A percentile compares a stretch with the other conserved stretches of the same genome.
phyloP scores from a whole-genome alignment of 2,329 filamentous ascomycete species.

The Xylariaceae sp. region DNA sequence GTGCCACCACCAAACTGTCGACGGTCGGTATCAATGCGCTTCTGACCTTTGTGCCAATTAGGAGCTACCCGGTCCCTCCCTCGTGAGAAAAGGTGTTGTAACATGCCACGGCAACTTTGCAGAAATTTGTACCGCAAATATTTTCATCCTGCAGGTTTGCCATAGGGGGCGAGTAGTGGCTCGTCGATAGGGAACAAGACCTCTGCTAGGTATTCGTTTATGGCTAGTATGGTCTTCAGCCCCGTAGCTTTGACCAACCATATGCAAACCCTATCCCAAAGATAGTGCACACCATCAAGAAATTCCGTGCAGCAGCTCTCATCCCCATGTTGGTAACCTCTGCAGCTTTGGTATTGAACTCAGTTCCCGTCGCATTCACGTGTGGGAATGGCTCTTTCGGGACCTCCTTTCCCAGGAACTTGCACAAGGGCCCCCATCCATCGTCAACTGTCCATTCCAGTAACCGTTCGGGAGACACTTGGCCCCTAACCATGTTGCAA shows the following conservation, averaged over 20 bases:
- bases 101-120: too few species aligned
- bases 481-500: slow-evolving; percentile 42
- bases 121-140: too few species aligned
- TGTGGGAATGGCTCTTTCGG: slow-evolving; percentile 5
- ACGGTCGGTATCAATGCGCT: too few species aligned
- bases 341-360: neutral
- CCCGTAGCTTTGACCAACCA: neutral
- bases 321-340: neutral
- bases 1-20: too few species aligned
- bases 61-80: too few species aligned
- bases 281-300: neutral
- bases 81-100: too few species aligned
- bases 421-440: slow-evolving; percentile 13
- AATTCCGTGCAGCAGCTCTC: neutral
- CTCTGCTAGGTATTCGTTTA: too few species aligned
- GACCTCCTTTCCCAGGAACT: slow-evolving; percentile 11
- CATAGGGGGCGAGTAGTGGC: too few species aligned
- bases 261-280: neutral
- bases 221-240: too few species aligned
- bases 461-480: slow-evolving; percentile 30
- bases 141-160: too few species aligned
- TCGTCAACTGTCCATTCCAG: slow-evolving; percentile 15
- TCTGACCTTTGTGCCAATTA: too few species aligned
- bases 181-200: too few species aligned
- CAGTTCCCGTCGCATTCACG: slow-evolving; percentile 1